Evolutionary conservation across 1,284 basidiomycete genomes (phyloP), one percentile per base, ranked within the genome.

Genomic region (Sporisorium scitamineum): DNA sequence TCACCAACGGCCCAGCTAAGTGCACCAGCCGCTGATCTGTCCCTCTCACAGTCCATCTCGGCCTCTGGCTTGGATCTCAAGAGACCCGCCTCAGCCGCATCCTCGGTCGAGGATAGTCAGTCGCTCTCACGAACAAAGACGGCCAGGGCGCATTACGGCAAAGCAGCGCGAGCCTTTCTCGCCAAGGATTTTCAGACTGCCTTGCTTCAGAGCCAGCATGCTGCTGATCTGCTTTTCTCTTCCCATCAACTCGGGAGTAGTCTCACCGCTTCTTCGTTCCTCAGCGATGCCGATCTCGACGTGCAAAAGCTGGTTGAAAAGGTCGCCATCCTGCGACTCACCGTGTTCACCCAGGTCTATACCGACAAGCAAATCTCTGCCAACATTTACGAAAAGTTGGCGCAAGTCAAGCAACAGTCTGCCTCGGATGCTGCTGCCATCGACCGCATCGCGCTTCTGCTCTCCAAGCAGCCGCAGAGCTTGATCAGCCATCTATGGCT

Each of bases 401-500:
- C 51, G 4, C 63, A 65, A 22, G 41, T 61, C 9, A 60, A 59
- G 44, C 47, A 64, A 34, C 51, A 56, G n/a, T 51, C 69, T 6
- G 3, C 24, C 3, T 51, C 55, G 31, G 62, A 71, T 13, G 51
- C 59, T 5, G 45, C 58, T 5, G 55, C 45, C 9, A 58, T 66
- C 41, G 66, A 70, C n/a, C 62, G 62, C 9, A 48, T 70, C 24
- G 5, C 53, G 24, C 47, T 70, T 20, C 70, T 77, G 0, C 70
- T 72, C 6, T 54, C 66, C 31, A 61, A 70, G 29, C 61, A 64
- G 31, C 74, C 78, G 11, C 51, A 57, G n/a, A 68, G 72, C 16
- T 44, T 81, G 26, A 76, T 74, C 62, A 60, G 63, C 29, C 59
- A 70, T 37, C 68, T 81, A 8, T 81, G 79, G 79, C 78, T 74